phyloP scores from a whole-genome alignment of 225 moss, liverwort and hornwort species.

The Sphagnum contortum region DNA sequence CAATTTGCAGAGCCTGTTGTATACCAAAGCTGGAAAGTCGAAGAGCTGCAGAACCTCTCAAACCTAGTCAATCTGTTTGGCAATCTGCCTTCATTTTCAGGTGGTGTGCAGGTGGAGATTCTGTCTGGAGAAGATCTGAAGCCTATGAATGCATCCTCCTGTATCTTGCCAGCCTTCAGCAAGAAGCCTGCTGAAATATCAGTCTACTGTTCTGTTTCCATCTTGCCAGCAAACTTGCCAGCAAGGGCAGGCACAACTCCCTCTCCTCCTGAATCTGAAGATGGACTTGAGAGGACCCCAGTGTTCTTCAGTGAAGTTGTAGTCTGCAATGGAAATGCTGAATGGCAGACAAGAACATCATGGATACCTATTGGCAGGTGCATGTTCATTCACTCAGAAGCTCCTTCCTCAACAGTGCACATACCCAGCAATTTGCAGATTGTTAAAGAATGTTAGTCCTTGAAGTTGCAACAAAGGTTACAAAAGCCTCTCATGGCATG shows the following conservation, averaged over 20 bases:
- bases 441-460: too few relatives aligned
- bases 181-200: constrained; percentile 17
- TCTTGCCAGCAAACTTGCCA: constrained; percentile 11
- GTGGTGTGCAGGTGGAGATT: constrained; percentile 26
- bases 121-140: constrained; percentile 26
- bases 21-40: constrained; percentile 28
- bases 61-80: constrained; percentile 25
- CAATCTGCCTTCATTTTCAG: constrained; percentile 34
- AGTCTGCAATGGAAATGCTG: constrained; percentile 25
- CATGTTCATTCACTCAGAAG: background rate
- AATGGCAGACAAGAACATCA: constrained; percentile 27
- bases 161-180: constrained; percentile 12
- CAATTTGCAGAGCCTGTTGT: constrained; percentile 21
- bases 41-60: constrained; percentile 21
- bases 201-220: constrained; percentile 36
- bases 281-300: constrained; percentile 15
- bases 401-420: too few relatives aligned
- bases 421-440: too few relatives aligned
- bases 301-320: constrained; percentile 27
- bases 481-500: too few relatives aligned
- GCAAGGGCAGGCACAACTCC: constrained; percentile 14
- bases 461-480: too few relatives aligned
- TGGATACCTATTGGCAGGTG: constrained; percentile 41
- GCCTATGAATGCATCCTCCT: constrained; percentile 6
- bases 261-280: constrained; percentile 17